These are phyloP conservation scores for Cicer chorassanicum DNA, from an alignment of 306 rosid genomes.

Conservation along the genomic window DNA sequence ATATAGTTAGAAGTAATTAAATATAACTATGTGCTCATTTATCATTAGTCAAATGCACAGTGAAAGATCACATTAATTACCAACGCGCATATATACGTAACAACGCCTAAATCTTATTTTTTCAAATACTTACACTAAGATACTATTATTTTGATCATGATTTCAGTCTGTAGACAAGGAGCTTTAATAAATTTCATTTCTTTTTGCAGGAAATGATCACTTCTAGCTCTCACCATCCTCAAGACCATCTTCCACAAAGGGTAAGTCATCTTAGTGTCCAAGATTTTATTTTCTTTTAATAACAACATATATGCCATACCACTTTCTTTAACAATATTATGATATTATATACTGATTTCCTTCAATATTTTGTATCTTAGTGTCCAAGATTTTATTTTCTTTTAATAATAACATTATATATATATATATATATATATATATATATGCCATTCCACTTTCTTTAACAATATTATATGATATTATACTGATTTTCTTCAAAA, in stretches of 20 bases:
- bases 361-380: not conserved
- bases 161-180: slow-evolving; percentile 3
- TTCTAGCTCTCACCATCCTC: slow-evolving; percentile 33
- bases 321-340: slow-evolving; percentile 8
- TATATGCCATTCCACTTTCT: slow-evolving; percentile 11
- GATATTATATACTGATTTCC: no score
- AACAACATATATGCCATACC: slow-evolving; percentile 6
- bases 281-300: slow-evolving; percentile 12
- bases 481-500: slow-evolving; percentile 24
- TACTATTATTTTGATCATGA: not conserved
- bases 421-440: not conserved
- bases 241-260: slow-evolving; percentile 23
- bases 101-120: no score
- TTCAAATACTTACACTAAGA: no score
- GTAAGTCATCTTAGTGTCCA: slow-evolving; percentile 42
- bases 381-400: slow-evolving; percentile 24
- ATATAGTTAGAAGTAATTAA: no score
- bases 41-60: no score
- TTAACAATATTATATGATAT: not conserved
- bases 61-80: no score
- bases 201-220: slow-evolving; percentile 57
- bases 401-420: not conserved
- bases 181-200: slow-evolving; percentile 39
- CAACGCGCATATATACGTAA: no score
- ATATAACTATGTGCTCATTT: no score